phyloP scores from a whole-genome alignment of 129 eudicot species.

The Artemisia tridentata region DNA sequence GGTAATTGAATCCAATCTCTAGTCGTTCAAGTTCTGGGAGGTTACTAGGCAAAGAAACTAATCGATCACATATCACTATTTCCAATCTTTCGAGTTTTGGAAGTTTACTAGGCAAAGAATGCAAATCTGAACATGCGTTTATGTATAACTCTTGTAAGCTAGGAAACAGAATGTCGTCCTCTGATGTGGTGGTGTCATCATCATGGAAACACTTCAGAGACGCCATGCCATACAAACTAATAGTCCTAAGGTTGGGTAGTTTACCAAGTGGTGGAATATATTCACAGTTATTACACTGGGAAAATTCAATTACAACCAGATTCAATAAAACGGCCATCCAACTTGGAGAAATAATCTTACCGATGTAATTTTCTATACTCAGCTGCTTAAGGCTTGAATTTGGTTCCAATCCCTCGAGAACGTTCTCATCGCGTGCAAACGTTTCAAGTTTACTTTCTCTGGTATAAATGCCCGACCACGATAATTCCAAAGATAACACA shows the following conservation, averaged over 20 bases:
- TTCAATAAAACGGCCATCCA: conserved; percentile 14
- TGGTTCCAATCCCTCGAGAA: conserved; percentile 26
- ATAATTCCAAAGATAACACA: background rate
- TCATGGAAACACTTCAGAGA: conserved; percentile 3
- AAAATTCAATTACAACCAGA: background rate
- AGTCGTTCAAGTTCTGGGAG: background rate
- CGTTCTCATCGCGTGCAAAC: conserved; percentile 8
- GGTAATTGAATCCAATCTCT: background rate
- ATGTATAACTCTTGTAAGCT: background rate
- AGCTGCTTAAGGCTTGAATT: conserved; percentile 8
- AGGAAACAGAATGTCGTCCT: background rate
- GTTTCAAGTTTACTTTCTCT: background rate
- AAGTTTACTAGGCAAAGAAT: conserved; percentile 14
- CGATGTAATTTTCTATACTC: background rate
- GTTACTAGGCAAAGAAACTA: background rate
- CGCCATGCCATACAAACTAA: background rate
- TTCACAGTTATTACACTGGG: background rate
- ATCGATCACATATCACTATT: background rate
- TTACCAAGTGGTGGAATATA: conserved; percentile 17
- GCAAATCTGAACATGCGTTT: background rate
- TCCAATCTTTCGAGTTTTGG: background rate
- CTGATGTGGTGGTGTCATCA: background rate
- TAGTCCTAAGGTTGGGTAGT: conserved; percentile 16
- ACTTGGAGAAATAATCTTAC: conserved; percentile 2
- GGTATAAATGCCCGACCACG: background rate